Evolutionary conservation across 2,329 filamentous ascomycete species (phyloP).

Genomic region (Diaporthe eres): DNA sequence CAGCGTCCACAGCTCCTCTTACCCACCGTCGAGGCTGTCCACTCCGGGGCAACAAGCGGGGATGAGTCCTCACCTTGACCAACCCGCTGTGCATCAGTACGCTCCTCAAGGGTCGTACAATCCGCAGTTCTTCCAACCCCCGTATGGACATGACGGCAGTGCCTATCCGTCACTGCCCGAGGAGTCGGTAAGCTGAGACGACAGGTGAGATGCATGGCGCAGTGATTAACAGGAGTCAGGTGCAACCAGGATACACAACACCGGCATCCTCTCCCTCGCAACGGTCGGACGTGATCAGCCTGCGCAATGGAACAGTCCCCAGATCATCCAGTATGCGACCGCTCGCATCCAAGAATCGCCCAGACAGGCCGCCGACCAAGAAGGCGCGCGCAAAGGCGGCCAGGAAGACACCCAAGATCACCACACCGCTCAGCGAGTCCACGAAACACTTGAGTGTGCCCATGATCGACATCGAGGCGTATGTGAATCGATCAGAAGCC

Average conservation of each 20-base stretch:
- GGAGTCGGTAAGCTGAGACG: slow-evolving; percentile 2
- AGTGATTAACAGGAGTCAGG: slow-evolving; percentile 35
- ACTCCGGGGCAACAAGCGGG: slow-evolving; percentile 53
- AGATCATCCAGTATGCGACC: slow-evolving; percentile 39
- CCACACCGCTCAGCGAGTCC: slow-evolving; percentile 78
- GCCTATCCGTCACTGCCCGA: slow-evolving; percentile 43
- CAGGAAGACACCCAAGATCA: slow-evolving; percentile 65
- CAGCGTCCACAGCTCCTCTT: slow-evolving; percentile 51
- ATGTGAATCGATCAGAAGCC: slow-evolving; percentile 80
- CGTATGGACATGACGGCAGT: slow-evolving; percentile 41
- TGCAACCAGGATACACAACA: slow-evolving; percentile 60
- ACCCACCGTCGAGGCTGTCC: slow-evolving; percentile 55
- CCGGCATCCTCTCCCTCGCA: slow-evolving; percentile 65
- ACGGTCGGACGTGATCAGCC: slow-evolving; percentile 53
- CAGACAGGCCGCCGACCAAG: slow-evolving; percentile 55
- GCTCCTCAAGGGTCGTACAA: slow-evolving; percentile 25
- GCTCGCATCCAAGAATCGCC: slow-evolving; percentile 48
- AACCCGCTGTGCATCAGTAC: slow-evolving; percentile 51
- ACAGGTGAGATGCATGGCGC: neutral
- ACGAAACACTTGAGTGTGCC: slow-evolving; percentile 71
- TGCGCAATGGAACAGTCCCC: slow-evolving; percentile 52
- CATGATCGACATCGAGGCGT: slow-evolving; percentile 83
- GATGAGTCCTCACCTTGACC: slow-evolving; percentile 43
- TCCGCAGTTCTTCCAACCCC: slow-evolving; percentile 37
- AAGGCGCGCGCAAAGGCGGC: slow-evolving; percentile 58